phyloP scores from a whole-genome alignment of 2,329 filamentous ascomycete genomes.

The Nectriaceae sp. region DNA sequence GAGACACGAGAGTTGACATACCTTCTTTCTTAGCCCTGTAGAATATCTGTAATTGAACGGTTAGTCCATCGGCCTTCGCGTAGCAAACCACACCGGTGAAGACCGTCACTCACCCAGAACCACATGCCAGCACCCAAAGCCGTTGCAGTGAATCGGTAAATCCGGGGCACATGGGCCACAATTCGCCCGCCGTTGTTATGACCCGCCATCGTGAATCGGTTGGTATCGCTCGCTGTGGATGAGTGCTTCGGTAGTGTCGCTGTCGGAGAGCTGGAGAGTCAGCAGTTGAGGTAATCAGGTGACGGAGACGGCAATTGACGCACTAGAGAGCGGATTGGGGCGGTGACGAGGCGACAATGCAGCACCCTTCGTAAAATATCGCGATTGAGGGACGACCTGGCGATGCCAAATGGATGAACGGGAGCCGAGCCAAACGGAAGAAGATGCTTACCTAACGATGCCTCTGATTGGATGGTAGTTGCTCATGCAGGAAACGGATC shows the following conservation, averaged over 20 bases:
- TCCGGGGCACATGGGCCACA: slow-evolving; percentile 51
- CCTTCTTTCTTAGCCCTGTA: slow-evolving; percentile 97
- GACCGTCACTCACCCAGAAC: slow-evolving; percentile 79
- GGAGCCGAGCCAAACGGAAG: slow-evolving; percentile 21
- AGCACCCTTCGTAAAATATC: slow-evolving; percentile 3
- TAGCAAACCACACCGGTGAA: background rate
- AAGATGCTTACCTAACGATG: slow-evolving; percentile 26
- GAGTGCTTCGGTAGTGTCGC: slow-evolving; percentile 6
- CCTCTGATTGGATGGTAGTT: slow-evolving; percentile 16
- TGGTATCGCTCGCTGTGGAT: slow-evolving; percentile 7
- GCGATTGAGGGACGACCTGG: slow-evolving; percentile 9
- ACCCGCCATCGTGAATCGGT: slow-evolving; percentile 25
- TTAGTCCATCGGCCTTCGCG: slow-evolving; percentile 12
- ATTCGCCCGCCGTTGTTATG: background rate
- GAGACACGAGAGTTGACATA: slow-evolving; percentile 33
- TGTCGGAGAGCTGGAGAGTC: background rate
- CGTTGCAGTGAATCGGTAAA: slow-evolving; percentile 86
- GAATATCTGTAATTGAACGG: slow-evolving; percentile 66
- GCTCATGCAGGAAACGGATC: no score
- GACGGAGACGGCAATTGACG: slow-evolving; percentile 8
- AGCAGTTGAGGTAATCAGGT: rapidly evolving
- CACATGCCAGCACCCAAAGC: slow-evolving; percentile 95
- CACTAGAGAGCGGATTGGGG: slow-evolving; percentile 24
- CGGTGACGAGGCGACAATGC: slow-evolving; percentile 16
- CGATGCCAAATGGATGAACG: slow-evolving; percentile 20